Percentiles rank a stretch among this genome's conserved stretches.
phyloP scores from a whole-genome alignment of 2,329 filamentous ascomycete genomes.

The Plectosphaerella cucumerina region DNA sequence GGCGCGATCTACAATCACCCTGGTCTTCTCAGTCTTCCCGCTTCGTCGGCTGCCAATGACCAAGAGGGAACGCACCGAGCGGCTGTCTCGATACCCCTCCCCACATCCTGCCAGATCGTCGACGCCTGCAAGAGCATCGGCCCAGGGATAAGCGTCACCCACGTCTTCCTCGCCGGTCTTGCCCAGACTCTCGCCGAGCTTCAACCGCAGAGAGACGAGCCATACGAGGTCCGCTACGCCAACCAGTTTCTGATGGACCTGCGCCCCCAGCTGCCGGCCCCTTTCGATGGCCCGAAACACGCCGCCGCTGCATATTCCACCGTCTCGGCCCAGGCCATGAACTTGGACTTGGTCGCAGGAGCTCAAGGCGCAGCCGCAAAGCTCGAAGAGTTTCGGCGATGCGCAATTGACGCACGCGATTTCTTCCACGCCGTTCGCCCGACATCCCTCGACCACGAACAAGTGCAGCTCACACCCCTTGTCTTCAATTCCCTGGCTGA shows the following conservation, averaged over 20 bases:
- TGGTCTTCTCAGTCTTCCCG: neutral
- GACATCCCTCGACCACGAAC: neutral
- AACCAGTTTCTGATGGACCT: neutral
- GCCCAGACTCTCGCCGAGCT: neutral
- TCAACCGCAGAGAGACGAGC: neutral
- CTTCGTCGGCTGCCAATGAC: too few species aligned
- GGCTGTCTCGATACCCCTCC: too few species aligned
- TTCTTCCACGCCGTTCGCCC: neutral
- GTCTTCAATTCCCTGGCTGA: neutral
- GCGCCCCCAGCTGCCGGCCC: neutral
- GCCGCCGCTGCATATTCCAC: neutral
- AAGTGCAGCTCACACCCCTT: neutral
- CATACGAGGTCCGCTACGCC: neutral
- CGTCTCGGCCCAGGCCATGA: neutral
- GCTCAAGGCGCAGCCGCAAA: neutral
- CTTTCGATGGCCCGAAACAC: neutral
- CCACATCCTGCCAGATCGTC: neutral
- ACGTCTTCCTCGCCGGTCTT: neutral
- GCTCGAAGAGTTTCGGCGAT: neutral
- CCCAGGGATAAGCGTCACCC: neutral
- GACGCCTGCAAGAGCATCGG: constrained; percentile 23
- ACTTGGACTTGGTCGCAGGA: neutral
- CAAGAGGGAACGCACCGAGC: too few species aligned
- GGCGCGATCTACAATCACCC: neutral
- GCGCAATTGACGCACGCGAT: neutral